Base-by-base conservation (phyloP, 495 filamentous ascomycete species). In the Penicillium paxilli region DNA sequence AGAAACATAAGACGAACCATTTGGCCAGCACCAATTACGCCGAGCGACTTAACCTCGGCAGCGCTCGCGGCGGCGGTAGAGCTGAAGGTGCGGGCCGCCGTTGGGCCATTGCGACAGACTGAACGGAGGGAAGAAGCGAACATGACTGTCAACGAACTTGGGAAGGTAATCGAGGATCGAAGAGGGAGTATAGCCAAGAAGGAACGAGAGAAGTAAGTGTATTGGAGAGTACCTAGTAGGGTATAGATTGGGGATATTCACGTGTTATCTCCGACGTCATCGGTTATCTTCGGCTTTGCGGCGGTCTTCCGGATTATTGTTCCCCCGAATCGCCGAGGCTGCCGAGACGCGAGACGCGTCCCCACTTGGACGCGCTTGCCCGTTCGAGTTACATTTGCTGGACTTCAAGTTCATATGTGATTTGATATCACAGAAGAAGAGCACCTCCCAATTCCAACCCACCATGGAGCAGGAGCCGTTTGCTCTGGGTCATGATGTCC, bases 1-100 rank as follows among this genome's bases (percentile, higher is more conserved):
- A 22, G 22, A 17, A 19, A n/a, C 14, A 21, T 14, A 3, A 14
- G 16, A 68, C 71, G 69, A 76, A 94, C 91, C 91, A 98, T 98
- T 69, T 98, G 95, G 16, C 95, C 95, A 44, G 93, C 94, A 53
- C 95, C 95, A 60, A 99, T 76, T 25, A 99, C 95, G 52, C 94
- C 94, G 17, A 98, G 75, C 49, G 83, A 87, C 75, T 92, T 95
- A 41, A 98, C 89, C 73, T 92, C 86, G 60, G 84, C 82, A 61
- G 85, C 84, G 57, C 73, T 69, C 41, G 77, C 58, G 37, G 64
- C 63, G 28, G 67, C 57, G n/a, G 74, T 72, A 28, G 69, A 77
- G 61, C 72, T 78, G 59, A 82, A 79, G 23, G 58, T 61, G 25
- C 77, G 70, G 56, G 68, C 70, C 47, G 64, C 67, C 50, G 60